phyloP scores from a whole-genome alignment of 2,329 filamentous ascomycete genomes.

The Colletotrichum scovillei region DNA sequence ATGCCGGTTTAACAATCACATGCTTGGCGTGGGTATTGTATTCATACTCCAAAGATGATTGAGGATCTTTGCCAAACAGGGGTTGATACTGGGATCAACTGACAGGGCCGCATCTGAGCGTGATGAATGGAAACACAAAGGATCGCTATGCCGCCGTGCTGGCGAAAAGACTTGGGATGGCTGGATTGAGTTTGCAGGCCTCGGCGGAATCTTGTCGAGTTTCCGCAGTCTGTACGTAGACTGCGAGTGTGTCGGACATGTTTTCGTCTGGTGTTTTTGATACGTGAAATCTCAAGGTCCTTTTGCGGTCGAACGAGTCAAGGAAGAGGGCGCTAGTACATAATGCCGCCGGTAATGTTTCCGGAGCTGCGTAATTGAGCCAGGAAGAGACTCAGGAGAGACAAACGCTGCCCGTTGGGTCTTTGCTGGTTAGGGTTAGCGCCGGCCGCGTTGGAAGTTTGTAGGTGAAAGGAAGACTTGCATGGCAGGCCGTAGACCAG shows the following conservation, averaged over 20 bases:
- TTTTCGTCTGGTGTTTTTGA: constrained; percentile 34
- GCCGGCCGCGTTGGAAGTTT: neutral
- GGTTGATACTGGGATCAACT: constrained; percentile 1
- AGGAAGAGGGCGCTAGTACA: constrained; percentile 15
- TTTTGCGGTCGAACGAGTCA: constrained; percentile 26
- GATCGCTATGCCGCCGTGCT: neutral
- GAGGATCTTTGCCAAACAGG: neutral
- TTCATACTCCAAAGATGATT: neutral
- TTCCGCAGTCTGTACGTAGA: neutral
- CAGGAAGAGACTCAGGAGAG: neutral
- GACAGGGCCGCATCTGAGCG: constrained; percentile 3
- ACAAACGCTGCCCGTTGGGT: neutral
- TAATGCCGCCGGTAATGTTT: constrained; percentile 18
- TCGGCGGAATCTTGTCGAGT: neutral
- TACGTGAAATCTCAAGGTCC: constrained; percentile 17
- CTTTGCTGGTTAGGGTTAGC: neutral
- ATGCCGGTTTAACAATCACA: constrained; percentile 14
- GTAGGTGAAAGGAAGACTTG: neutral
- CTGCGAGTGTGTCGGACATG: neutral
- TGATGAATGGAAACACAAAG: neutral
- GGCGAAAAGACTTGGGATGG: neutral
- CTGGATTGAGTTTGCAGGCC: constrained; percentile 22
- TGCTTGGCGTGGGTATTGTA: neutral
- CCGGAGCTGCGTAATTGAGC: constrained; percentile 1
- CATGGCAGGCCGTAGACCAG: neutral